Evolutionary conservation across 768 basidiomycete genomes (phyloP), one percentile per base, ranked within the genome.

Genomic region (Pleurotus pulmonarius): DNA sequence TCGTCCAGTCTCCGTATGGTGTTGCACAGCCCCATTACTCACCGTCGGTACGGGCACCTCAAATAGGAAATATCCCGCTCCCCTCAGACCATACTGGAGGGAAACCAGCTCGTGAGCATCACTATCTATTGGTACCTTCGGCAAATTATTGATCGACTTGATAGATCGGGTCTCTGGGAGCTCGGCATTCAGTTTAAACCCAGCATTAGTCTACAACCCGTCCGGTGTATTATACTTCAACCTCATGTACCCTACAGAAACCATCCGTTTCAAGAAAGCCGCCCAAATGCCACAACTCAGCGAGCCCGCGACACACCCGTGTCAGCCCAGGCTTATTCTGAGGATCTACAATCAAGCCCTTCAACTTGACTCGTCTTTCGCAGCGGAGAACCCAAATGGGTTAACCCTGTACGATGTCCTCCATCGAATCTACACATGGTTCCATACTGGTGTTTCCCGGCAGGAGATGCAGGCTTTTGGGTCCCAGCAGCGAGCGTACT

Each of bases 371-470:
- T 41, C 20, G 11, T 29, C 49, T 34, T 25, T 53, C 51, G 40
- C 55, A 15, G 45, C 61, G 20, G 34, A 41, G 46, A 64, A 61
- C 38, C 59, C 57, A 15, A 57, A 51, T 22, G 63, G 63, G 11
- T 58, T 64, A 26, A 64, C 63, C 18, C 39, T 64, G 15, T 44
- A 51, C 43, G 58, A 62, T 54, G 59, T 64, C 24, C 57, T 61
- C 12, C 45, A 24, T 18, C 57, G 49, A 15, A 49, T 64, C 24
- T 56, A 62, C 48, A 49, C 46, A 29, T 47, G 52, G 22, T 58
- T 63, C 20, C 59, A 62, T 37, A 40, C 29, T 29, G 46, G 39
- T 20, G 53, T 64, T 12, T 55, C 55, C 39, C 56, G 54, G 49
- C 55, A 56, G 20, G 63, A 61, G 58, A 62, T 56, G 45, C n/a